A percentile compares a stretch with the other conserved stretches of the same genome.
Evolutionary conservation across 2,329 filamentous ascomycete genomes (phyloP).

Genomic region (Aspergillus sp.): DNA sequence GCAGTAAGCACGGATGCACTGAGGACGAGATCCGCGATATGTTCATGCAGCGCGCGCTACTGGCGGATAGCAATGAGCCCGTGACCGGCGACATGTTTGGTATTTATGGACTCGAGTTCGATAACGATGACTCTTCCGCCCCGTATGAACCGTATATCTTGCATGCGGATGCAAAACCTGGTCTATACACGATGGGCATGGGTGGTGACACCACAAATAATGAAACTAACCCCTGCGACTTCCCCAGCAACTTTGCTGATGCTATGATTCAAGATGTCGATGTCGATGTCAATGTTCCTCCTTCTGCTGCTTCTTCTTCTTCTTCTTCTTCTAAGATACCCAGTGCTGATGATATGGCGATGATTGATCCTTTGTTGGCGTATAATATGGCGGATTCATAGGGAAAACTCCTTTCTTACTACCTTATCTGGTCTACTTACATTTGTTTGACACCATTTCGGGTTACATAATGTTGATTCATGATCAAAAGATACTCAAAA

Average conservation of each 20-base stretch:
- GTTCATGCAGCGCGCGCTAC: constrained; percentile 43
- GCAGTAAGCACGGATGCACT: constrained; percentile 43
- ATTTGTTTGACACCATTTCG: background rate
- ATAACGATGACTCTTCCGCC: constrained; percentile 22
- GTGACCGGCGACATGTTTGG: constrained; percentile 33
- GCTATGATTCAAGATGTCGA: constrained; percentile 31
- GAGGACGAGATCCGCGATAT: constrained; percentile 45
- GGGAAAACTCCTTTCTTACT: background rate
- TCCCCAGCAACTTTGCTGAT: constrained; percentile 20
- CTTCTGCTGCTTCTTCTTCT: too few species aligned
- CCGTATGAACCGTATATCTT: constrained; percentile 19
- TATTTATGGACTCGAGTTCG: constrained; percentile 41
- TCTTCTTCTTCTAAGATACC: constrained; percentile 28
- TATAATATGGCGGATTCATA: constrained; percentile 33
- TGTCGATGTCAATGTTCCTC: too few species aligned
- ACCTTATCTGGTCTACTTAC: background rate
- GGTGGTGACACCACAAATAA: background rate
- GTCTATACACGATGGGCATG: background rate
- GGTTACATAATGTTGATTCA: background rate
- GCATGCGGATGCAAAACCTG: background rate
- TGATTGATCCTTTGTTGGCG: constrained; percentile 39
- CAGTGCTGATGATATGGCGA: constrained; percentile 33
- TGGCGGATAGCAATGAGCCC: constrained; percentile 31
- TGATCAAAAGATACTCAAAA: background rate
- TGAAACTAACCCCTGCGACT: background rate